Base-by-base conservation (phyloP, 176 grass and related monocot genomes). In the Oryza officinalis region DNA sequence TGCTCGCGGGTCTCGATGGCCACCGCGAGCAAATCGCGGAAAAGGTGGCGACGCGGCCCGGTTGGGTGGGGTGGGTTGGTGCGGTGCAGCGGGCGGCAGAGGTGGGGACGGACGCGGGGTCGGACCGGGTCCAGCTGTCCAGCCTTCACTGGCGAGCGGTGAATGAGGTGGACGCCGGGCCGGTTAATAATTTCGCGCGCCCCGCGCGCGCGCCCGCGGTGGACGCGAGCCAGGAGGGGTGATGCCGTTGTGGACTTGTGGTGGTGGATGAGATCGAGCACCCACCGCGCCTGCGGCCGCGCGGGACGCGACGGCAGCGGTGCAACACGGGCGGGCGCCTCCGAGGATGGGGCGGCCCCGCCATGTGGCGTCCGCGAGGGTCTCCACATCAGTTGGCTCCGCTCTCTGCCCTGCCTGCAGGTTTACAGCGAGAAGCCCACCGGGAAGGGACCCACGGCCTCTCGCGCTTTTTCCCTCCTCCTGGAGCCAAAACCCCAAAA, bases 401-500 rank as follows among this genome's bases (percentile, higher is more conserved):
- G 57, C 46, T 57, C 46, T 57, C 18, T 57, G 50, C 17, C 12
- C 3, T 14, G 46, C 47, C 45, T 17, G 17, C 17, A n/a, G 25
- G 67, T 31, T 30, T 44, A 9, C 44, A 46, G 71, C 41, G 11
- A 10, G 65, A 10, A 35, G 65, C 25, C 33, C 33, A 66, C 72
- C 8, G 27, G 57, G 22, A 64, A 22, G n/a, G 57, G 80, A 40
- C 67, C 84, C 84, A 85, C 47, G 65, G 17, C 17, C 13, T 17
- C n/a, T 45, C 67, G 8, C 67, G 43, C 86, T 72, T 83, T 75
- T 68, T 28, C 28, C 68, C 35, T 31, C 76, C 27, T 65, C 28
- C 22, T 69, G 60, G 74, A 69, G 82, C 6, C 54, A 75, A 69
- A 77, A 54, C 50, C 50, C 46, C 13, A 17, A 77, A 86, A 57